Conservation (phyloP, 441 rosid genomes). For the Populus tomentosa region DNA sequence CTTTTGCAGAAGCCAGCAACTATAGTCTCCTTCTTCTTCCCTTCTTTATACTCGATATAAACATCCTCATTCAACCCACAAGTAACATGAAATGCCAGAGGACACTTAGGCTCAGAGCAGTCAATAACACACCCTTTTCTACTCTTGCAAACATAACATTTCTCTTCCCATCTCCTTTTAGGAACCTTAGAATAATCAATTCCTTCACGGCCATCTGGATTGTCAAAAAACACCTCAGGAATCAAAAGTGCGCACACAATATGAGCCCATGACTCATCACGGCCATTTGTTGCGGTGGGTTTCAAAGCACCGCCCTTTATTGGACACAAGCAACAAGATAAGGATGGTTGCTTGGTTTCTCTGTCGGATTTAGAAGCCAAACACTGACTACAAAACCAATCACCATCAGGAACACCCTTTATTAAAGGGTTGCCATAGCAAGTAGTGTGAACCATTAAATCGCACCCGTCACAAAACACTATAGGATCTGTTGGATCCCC, state of each 20-base stretch:
- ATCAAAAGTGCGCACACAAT: conserved; percentile 70
- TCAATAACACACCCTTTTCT: conserved; percentile 65
- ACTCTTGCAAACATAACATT: conserved; percentile 56
- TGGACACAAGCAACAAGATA: conserved; percentile 70
- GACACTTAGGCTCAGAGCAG: conserved; percentile 81
- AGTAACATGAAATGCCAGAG: conserved; percentile 66
- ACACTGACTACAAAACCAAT: conserved; percentile 79
- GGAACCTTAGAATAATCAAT: conserved; percentile 60
- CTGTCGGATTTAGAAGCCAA: conserved; percentile 16
- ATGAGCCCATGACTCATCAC: conserved; percentile 71
- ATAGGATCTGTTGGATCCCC: conserved; percentile 88
- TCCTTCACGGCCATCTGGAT: conserved; percentile 78
- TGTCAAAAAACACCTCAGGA: conserved; percentile 84
- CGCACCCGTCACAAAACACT: conserved; percentile 92
- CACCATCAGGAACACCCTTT: conserved; percentile 68
- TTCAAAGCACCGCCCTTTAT: conserved; percentile 65
- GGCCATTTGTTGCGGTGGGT: conserved; percentile 28
- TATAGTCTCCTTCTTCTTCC: conserved; percentile 45
- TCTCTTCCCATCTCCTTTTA: conserved; percentile 49
- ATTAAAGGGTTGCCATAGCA: conserved; percentile 87
- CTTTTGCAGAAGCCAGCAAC: conserved; percentile 81
- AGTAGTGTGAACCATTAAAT: conserved; percentile 78
- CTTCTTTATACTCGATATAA: conserved; percentile 67
- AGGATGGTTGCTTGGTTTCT: neutral
- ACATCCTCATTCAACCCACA: conserved; percentile 74